Conservation (phyloP, 495 filamentous ascomycete species). For the Jackrogersella multiformis region DNA sequence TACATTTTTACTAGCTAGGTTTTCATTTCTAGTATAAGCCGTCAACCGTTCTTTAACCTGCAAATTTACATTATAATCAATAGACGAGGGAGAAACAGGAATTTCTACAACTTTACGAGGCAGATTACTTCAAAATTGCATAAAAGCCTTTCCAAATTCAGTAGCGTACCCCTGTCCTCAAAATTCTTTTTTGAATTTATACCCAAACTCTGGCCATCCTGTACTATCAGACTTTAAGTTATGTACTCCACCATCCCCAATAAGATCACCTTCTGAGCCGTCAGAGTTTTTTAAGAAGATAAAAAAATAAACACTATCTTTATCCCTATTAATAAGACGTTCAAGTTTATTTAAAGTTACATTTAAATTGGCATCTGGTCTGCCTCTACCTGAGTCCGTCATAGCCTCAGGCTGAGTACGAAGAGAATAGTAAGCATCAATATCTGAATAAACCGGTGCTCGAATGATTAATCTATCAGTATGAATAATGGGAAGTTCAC, state of each 20-base stretch:
- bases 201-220: slow-evolving; percentile 22
- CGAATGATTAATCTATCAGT: slow-evolving; percentile 23
- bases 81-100: slow-evolving; percentile 16
- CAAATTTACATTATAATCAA: slow-evolving; percentile 19
- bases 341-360: slow-evolving; percentile 24
- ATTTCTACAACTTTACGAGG: slow-evolving; percentile 24
- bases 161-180: slow-evolving; percentile 23
- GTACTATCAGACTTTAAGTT: slow-evolving; percentile 23
- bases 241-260: slow-evolving; percentile 24
- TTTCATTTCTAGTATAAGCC: slow-evolving; percentile 27
- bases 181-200: slow-evolving; percentile 29
- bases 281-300: slow-evolving; percentile 21
- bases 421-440: slow-evolving; percentile 26
- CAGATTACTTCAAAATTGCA: not conserved
- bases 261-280: slow-evolving; percentile 22
- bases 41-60: slow-evolving; percentile 23
- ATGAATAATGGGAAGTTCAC: slow-evolving; percentile 16
- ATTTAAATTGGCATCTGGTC: slow-evolving; percentile 13
- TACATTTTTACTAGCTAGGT: slow-evolving; percentile 24
- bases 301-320: slow-evolving; percentile 25
- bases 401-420: slow-evolving; percentile 20
- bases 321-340: slow-evolving; percentile 23
- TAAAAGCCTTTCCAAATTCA: slow-evolving; percentile 20
- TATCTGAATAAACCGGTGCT: slow-evolving; percentile 15
- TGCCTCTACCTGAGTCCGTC: slow-evolving; percentile 18